Evolutionary conservation across 2,329 filamentous ascomycete species (phyloP), one percentile per base, ranked within the genome.

Genomic region (Calonectria henricotiae): DNA sequence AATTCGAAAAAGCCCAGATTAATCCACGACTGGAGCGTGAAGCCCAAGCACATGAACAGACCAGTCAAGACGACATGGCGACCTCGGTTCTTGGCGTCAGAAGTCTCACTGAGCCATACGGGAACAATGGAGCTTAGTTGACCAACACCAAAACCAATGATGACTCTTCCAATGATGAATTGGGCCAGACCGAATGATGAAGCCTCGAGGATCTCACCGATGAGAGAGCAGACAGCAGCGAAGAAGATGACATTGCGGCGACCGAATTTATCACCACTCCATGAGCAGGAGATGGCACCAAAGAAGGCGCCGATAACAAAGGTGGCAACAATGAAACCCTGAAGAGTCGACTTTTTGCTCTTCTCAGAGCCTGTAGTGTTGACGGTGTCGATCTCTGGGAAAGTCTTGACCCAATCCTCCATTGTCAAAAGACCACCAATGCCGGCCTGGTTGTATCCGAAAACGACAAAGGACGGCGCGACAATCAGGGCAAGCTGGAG

Each of bases 361-460:
- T 81, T 80, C 70, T 84, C 76, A 0, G 74, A 62, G 1, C 74
- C 60, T 20, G 17, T 80, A 1, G 88, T 88, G 69, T 88, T 77
- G 80, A 90, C 89, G 74, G 85, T 89, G 11, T 78, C 71, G 23
- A 89, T 74, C 60, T 75, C 43, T 5, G 77, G 84, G 74, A 90
- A 90, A 73, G 89, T 82, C 23, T 83, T 83, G 65, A 89, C 88
- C 68, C 89, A 88, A 77, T 89, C 84, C 30, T 82, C 82, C n/a
- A 94, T 86, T 1, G 91, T 92, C 67, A 95, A 85, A 65, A 94
- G 88, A 66, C 89, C 90, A 49, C 90, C 92, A 83, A 92, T 92
- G 3, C 92, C 90, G 75, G 91, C 89, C 80, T 92, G 90, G 81
- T 93, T 92, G 76, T 88, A 87, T 51, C 86, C 86, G 71, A 87